Percentiles rank a stretch among this genome's conserved stretches.
phyloP scores from a whole-genome alignment of 805 yeast genomes.

The Maudiozyma bulderi region DNA sequence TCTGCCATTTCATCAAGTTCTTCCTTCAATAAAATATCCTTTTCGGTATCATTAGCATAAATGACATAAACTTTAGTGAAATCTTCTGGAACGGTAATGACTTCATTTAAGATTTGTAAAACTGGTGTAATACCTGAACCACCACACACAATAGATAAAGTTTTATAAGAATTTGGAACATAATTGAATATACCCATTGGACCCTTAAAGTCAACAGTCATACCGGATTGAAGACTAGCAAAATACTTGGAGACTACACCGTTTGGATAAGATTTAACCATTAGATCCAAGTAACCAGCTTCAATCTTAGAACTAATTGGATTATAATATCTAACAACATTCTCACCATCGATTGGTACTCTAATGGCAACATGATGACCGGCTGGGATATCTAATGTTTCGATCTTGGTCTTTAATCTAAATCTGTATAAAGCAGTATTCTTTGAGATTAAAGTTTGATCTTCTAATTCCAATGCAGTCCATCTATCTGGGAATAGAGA shows the following conservation, averaged over 20 bases:
- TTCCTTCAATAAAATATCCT: conserved; percentile 61
- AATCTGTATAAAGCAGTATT: conserved; percentile 68
- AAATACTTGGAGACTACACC: conserved; percentile 62
- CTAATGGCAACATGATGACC: conserved; percentile 67
- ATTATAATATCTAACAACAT: conserved; percentile 53
- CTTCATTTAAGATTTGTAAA: conserved; percentile 63
- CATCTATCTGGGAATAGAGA: conserved; percentile 45
- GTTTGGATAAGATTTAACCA: conserved; percentile 65
- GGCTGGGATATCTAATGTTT: conserved; percentile 55
- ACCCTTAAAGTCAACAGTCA: conserved; percentile 62
- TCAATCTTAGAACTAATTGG: conserved; percentile 67
- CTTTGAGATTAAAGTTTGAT: conserved; percentile 62
- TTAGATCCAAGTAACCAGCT: conserved; percentile 63
- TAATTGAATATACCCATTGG: conserved; percentile 69
- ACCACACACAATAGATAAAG: conserved; percentile 67
- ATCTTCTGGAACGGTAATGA: conserved; percentile 63
- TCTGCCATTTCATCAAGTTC: conserved; percentile 63
- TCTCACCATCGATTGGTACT: conserved; percentile 29
- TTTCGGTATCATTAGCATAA: conserved; percentile 66
- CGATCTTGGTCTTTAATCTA: conserved; percentile 50
- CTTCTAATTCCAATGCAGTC: conserved; percentile 58
- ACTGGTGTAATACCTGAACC: conserved; percentile 90
- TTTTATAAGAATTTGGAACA: conserved; percentile 47
- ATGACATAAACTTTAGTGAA: conserved; percentile 50
- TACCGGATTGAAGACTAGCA: conserved; percentile 56